A percentile compares a stretch with the other conserved stretches of the same genome.
These are phyloP conservation scores for Tulasnella sp. DNA, from an alignment of 768 basidiomycete species.

Conservation along the genomic window DNA sequence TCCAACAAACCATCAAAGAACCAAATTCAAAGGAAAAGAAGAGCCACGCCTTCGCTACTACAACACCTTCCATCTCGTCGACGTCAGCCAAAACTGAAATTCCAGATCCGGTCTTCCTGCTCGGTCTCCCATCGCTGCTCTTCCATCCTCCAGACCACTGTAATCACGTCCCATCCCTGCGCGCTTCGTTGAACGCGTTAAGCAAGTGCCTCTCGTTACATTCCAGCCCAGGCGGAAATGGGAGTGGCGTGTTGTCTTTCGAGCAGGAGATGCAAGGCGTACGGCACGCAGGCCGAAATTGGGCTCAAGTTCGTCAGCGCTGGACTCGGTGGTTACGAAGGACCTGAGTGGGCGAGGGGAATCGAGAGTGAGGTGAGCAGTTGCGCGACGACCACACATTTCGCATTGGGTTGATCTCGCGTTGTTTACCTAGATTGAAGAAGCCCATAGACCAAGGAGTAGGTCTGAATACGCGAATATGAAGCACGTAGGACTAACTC, in stretches of 20 bases:
- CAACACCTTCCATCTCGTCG: background rate
- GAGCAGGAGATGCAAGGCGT: slow-evolving; percentile 48
- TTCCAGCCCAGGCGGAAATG: slow-evolving; percentile 26
- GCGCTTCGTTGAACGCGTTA: slow-evolving; percentile 51
- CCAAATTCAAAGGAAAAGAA: slow-evolving; percentile 5
- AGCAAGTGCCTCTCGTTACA: slow-evolving; percentile 44
- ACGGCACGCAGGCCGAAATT: slow-evolving; percentile 60
- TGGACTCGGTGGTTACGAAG: slow-evolving; percentile 32
- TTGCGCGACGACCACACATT: slow-evolving; percentile 14
- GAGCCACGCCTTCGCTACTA: background rate
- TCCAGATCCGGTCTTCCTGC: slow-evolving; percentile 44
- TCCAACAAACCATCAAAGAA: background rate
- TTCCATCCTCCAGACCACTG: slow-evolving; percentile 58
- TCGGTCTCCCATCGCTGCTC: slow-evolving; percentile 54
- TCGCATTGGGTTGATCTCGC: background rate
- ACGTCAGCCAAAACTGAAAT: slow-evolving; percentile 23
- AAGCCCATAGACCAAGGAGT: slow-evolving; percentile 64
- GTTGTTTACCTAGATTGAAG: slow-evolving; percentile 41
- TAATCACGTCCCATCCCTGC: slow-evolving; percentile 47
- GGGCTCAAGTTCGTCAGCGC: slow-evolving; percentile 50
- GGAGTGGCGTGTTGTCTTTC: background rate
- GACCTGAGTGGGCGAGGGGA: slow-evolving; percentile 40
- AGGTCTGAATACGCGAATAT: slow-evolving; percentile 29
- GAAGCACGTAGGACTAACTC: slow-evolving; percentile 28
- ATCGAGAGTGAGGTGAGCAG: slow-evolving; percentile 50